phyloP scores from a whole-genome alignment of 2,329 filamentous ascomycete species.

The Hansfordia pulvinata region DNA sequence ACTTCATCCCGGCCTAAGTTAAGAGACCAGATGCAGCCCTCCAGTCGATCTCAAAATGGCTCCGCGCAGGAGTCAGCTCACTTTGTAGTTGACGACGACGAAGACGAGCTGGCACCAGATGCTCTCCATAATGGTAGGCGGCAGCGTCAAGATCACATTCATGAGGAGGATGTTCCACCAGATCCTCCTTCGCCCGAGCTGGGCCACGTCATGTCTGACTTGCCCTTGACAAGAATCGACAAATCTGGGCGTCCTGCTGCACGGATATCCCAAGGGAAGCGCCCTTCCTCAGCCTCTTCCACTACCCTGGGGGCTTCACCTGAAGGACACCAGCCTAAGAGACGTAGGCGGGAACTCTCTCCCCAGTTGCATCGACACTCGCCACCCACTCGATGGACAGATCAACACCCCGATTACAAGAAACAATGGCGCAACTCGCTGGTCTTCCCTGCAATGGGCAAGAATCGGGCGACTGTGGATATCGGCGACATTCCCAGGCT shows the following conservation, averaged over 20 bases:
- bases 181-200: too few relatives aligned
- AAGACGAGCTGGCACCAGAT: too few relatives aligned
- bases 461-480: conserved; percentile 51
- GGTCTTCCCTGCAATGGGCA: conserved; percentile 43
- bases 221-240: conserved; percentile 7
- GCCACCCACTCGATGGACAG: too few relatives aligned
- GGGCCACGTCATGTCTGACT: too few relatives aligned
- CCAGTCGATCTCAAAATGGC: too few relatives aligned
- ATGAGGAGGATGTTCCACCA: too few relatives aligned
- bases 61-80: too few relatives aligned
- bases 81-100: too few relatives aligned
- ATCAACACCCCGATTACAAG: conserved; percentile 34
- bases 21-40: too few relatives aligned
- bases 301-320: neutral
- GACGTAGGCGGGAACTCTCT: conserved; percentile 6
- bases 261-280: neutral
- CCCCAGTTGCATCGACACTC: conserved; percentile 12
- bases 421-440: conserved; percentile 43
- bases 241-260: neutral
- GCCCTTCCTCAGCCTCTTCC: neutral
- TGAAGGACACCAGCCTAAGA: conserved; percentile 7
- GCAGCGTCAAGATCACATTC: too few relatives aligned
- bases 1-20: too few relatives aligned
- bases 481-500: conserved; percentile 63
- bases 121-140: too few relatives aligned